Evolutionary conservation across 169 alveolate species (phyloP).

Genomic region (Plasmodium relictum): DNA sequence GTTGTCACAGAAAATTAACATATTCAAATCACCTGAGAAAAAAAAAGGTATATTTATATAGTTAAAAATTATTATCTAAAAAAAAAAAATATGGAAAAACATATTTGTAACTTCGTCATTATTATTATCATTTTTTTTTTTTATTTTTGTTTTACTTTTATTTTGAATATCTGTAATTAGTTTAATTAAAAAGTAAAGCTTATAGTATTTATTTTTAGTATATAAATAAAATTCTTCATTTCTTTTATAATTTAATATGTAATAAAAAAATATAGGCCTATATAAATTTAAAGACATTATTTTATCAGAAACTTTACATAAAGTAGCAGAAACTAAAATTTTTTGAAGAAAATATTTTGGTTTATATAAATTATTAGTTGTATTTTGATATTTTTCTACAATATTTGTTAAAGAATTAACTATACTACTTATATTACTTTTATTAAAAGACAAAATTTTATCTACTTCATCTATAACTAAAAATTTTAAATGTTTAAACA

Average conservation of each 20-base stretch:
- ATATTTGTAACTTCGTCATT: not conserved
- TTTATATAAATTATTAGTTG: constrained; percentile 21
- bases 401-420: constrained; percentile 50
- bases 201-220: constrained; percentile 18
- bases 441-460: constrained; percentile 42
- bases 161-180: constrained; percentile 10
- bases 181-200: constrained; percentile 11
- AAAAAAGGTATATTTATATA: not conserved
- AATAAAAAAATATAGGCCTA: constrained; percentile 74
- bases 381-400: constrained; percentile 39
- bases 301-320: constrained; percentile 66
- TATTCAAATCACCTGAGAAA: constrained; percentile 31
- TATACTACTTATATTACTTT: constrained; percentile 30
- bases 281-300: constrained; percentile 65
- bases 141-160: constrained; percentile 20
- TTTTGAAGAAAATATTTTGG: constrained; percentile 66
- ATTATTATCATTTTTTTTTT: not conserved
- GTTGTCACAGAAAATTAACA: constrained; percentile 38
- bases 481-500: constrained; percentile 75
- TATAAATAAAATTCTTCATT: constrained; percentile 54
- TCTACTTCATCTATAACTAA: constrained; percentile 82
- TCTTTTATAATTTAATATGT: constrained; percentile 30
- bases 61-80: not conserved
- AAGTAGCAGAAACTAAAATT: constrained; percentile 53
- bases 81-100: not conserved